Evolutionary conservation across 1,284 basidiomycete genomes (phyloP), one percentile per base, ranked within the genome.

Genomic region (Caloboletus inedulis): DNA sequence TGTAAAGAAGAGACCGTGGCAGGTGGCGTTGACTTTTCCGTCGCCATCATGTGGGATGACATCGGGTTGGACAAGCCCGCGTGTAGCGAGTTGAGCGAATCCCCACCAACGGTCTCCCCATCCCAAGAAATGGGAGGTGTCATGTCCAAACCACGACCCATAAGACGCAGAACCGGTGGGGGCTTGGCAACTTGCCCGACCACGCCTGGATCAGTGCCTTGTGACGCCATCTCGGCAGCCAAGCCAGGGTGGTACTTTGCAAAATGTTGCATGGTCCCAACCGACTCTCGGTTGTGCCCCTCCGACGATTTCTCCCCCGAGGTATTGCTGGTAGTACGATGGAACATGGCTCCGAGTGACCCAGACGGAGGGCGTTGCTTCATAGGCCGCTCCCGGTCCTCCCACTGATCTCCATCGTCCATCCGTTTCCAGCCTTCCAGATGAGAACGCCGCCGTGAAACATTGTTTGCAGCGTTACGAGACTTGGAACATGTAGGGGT

Each of bases 301-400:
- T 68, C 62, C 7, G 65, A 69, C 2, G 77, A 75, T 62, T 85
- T 87, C 66, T 65, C 65, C 4, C 34, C 67, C 23, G 65, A 68
- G 6, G 25, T 25, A 23, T 50, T 62, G 45, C 67, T 70, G 13
- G 43, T 52, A 5, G 65, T 53, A 39, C 64, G 69, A 10, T 85
- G 81, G 73, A 87, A 87, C 82, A 88, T 82, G 37, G 75, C 77
- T 39, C 66, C 66, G 7, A 83, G 74, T 57, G 78, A 73, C 1
- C 69, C 74, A 1, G 66, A 61, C 41, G 72, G 66, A 25, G 71
- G 65, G 43, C 74, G 74, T 53, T 76, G 75, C 54, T 72, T 68
- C 63, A 69, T 70, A 27, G 45, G 19, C 33, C 43, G 58, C 37
- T 43, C 51, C 51, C 53, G 41, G 25, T 68, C 71, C 51, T 77